phyloP scores from a whole-genome alignment of 768 basidiomycete genomes.

The Mycena vitilis region DNA sequence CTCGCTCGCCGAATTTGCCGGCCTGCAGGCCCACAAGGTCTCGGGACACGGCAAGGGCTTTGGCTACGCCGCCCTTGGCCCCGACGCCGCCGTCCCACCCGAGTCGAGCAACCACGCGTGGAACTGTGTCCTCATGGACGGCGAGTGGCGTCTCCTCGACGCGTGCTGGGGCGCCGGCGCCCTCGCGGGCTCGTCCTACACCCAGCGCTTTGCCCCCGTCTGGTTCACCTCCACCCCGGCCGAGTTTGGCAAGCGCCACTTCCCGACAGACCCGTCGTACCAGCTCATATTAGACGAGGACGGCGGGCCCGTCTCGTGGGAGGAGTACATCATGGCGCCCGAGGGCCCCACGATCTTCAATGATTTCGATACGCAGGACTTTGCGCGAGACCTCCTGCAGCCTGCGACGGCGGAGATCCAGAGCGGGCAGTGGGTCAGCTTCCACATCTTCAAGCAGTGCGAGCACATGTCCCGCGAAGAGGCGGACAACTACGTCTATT shows the following conservation, averaged over 20 bases:
- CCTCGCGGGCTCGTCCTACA: slow-evolving; percentile 49
- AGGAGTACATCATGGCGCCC: slow-evolving; percentile 57
- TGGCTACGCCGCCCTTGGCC: slow-evolving; percentile 49
- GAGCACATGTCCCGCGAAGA: slow-evolving; percentile 58
- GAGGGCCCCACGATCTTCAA: slow-evolving; percentile 50
- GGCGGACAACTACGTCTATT: slow-evolving; percentile 55
- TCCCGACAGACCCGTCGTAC: slow-evolving; percentile 56
- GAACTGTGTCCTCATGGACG: slow-evolving; percentile 59
- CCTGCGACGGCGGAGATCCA: slow-evolving; percentile 49
- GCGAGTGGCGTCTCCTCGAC: slow-evolving; percentile 60
- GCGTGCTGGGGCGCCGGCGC: slow-evolving; percentile 63
- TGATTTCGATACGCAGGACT: slow-evolving; percentile 49
- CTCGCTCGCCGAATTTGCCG: slow-evolving; percentile 51
- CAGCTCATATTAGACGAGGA: slow-evolving; percentile 54
- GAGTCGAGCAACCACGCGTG: slow-evolving; percentile 59
- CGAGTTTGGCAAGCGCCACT: slow-evolving; percentile 59
- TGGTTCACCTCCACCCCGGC: slow-evolving; percentile 57
- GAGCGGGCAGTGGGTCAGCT: slow-evolving; percentile 49
- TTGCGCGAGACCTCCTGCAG: slow-evolving; percentile 48
- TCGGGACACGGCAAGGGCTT: slow-evolving; percentile 61
- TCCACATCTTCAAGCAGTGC: slow-evolving; percentile 58
- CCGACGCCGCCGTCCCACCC: slow-evolving; percentile 49
- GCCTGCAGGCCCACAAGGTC: slow-evolving; percentile 54
- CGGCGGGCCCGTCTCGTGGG: slow-evolving; percentile 54
- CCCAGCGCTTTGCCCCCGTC: slow-evolving; percentile 49